Evolutionary conservation across 2,329 filamentous ascomycete species (phyloP).

Genomic region (Beauveria sp.): DNA sequence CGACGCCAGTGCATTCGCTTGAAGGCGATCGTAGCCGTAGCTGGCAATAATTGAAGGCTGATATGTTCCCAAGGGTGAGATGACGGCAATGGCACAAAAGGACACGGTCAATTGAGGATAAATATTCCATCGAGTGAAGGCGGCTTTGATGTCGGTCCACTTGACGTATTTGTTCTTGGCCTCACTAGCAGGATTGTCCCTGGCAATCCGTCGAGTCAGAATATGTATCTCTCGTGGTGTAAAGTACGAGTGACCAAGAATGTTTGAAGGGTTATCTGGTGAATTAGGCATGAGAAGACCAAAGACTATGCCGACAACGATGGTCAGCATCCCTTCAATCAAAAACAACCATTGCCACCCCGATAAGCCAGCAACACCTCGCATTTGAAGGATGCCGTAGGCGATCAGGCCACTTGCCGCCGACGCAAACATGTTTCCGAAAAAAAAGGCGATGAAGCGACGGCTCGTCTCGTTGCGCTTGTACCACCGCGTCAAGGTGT

Average conservation of each 20-base stretch:
- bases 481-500: constrained; percentile 39
- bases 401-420: constrained; percentile 34
- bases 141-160: not conserved
- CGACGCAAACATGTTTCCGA: constrained; percentile 12
- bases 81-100: not conserved
- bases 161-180: not conserved
- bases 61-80: not conserved
- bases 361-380: constrained; percentile 22
- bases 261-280: constrained; percentile 4
- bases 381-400: constrained; percentile 27
- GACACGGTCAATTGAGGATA: constrained; percentile 1
- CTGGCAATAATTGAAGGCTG: not conserved
- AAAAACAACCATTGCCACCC: constrained; percentile 40
- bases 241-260: constrained; percentile 12
- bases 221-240: constrained; percentile 10
- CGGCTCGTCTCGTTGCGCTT: constrained; percentile 35
- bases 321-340: constrained; percentile 24
- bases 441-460: constrained; percentile 15
- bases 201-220: constrained; percentile 4
- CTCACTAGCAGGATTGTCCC: not conserved
- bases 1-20: not conserved
- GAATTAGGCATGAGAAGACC: constrained; percentile 11
- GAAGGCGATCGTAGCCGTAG: not conserved
- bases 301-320: constrained; percentile 24
- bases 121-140: not conserved